These are phyloP conservation scores for Selaginella tamariscina DNA, from an alignment of 75 land plant genomes.

Conservation along the genomic window DNA sequence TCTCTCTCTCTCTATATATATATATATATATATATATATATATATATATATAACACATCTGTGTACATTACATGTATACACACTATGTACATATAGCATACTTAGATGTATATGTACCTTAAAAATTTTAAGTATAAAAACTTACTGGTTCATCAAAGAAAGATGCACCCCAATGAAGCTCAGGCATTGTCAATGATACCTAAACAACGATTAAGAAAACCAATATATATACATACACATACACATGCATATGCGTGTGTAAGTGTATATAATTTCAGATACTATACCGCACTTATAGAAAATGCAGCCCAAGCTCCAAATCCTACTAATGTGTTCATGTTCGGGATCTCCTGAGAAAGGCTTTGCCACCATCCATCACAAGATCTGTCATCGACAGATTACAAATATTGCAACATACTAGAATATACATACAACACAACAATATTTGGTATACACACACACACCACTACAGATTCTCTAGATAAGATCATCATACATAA, in stretches of 20 bases:
- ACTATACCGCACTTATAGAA: slow-evolving; percentile 63
- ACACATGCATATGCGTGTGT: neutral
- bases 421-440: too few species aligned
- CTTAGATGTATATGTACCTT: too few species aligned
- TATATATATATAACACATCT: too few species aligned
- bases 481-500: neutral
- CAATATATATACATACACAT: neutral
- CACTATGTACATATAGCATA: too few species aligned
- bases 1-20: too few species aligned
- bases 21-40: too few species aligned
- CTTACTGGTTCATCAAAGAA: slow-evolving; percentile 95
- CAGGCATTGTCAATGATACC: slow-evolving; percentile 70
- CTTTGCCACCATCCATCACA: slow-evolving; percentile 66
- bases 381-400: slow-evolving; percentile 32
- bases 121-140: too few species aligned
- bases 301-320: slow-evolving; percentile 87
- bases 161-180: slow-evolving; percentile 76
- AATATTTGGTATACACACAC: too few species aligned
- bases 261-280: neutral
- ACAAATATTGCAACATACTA: neutral
- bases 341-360: slow-evolving; percentile 68
- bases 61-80: too few species aligned
- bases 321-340: slow-evolving; percentile 97
- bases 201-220: slow-evolving; percentile 16
- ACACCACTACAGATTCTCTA: neutral